phyloP scores from a whole-genome alignment of 2,329 filamentous ascomycete genomes.

The Aspergillus latus region DNA sequence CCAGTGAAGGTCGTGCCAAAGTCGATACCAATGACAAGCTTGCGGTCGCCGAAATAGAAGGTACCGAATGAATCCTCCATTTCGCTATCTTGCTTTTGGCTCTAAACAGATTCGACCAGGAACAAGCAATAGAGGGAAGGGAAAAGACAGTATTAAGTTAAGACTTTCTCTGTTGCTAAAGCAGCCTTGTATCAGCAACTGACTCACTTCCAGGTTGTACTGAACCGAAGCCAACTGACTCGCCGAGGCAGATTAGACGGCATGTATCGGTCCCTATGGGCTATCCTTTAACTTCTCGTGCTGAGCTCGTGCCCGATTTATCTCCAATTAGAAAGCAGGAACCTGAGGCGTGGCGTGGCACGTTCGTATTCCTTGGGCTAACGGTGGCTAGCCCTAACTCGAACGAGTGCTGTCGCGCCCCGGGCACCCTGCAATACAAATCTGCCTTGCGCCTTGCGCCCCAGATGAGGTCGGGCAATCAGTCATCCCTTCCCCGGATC shows the following conservation, averaged over 20 bases:
- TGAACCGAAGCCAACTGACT: too few relatives aligned
- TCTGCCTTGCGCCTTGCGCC: conserved; percentile 5
- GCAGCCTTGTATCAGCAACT: too few relatives aligned
- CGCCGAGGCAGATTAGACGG: neutral
- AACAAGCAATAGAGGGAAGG: neutral
- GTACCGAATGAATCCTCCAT: conserved; percentile 7
- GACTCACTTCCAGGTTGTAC: too few relatives aligned
- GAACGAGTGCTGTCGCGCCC: neutral
- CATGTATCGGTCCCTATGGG: neutral
- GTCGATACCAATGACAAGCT: conserved; percentile 13
- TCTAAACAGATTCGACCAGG: neutral
- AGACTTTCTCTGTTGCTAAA: too few relatives aligned
- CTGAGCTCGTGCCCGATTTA: neutral
- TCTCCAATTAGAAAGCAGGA: neutral
- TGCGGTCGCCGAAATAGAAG: conserved; percentile 7
- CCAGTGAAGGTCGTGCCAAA: conserved; percentile 12
- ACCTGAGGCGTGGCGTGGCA: neutral
- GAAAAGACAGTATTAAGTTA: neutral
- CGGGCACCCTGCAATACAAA: neutral
- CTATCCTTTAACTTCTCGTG: neutral
- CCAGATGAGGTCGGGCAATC: neutral
- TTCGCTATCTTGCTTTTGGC: too few relatives aligned
- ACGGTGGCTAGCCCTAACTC: conserved; percentile 1
- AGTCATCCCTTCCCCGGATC: too few relatives aligned
- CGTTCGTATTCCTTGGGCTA: neutral